Base-by-base conservation (phyloP, 306 rosid genomes). In the Rubus parviflorus region DNA sequence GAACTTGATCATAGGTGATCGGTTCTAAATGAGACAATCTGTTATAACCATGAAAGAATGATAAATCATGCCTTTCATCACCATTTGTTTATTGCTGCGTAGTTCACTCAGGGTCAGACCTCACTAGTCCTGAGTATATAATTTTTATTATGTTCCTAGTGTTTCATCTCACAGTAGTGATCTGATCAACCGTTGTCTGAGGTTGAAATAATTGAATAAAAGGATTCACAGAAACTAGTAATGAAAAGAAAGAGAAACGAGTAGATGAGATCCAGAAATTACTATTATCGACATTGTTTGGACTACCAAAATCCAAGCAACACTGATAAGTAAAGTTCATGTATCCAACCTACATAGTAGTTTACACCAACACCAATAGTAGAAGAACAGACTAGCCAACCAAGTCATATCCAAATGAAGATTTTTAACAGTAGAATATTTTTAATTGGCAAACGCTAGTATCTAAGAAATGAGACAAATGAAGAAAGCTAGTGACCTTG, bases 61-160 rank as follows among this genome's bases (percentile, higher is more conserved):
- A 30, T 11, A 23, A 30, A 16, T 25, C 17, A 11, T 70, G 43
- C 58, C 11, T 30, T 25, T 15, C 60, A 48, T 16, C 45, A 48
- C 58, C 74, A 15, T 45, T 6, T 45, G 11, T 43, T 47, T 15
- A 42, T 8, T 42, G 8, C 49, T 13, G 30, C 53, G 52, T n/a
- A 67, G 52, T 67, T 67, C 9, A 41, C 15, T 43, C 52, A 67
- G 48, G 47, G 15, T 12, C 42, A 62, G 19, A 65, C 49, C 23
- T 41, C 70, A 65, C 41, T 62, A 62, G 70, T 40, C 70, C 48
- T 65, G 11, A n/a, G 23, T 30, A 65, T 19, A 65, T 37, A 41
- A 0, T n/a, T 43, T 65, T 20, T n/a, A 43, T 12, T 68, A 42
- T 20, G 49, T 47, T 43, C 72, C 38, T 22, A 68, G 11, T 68